These are phyloP conservation scores for Davidsoniella neocaledoniae DNA, from an alignment of 2,329 filamentous ascomycete genomes.

Conservation along the genomic window DNA sequence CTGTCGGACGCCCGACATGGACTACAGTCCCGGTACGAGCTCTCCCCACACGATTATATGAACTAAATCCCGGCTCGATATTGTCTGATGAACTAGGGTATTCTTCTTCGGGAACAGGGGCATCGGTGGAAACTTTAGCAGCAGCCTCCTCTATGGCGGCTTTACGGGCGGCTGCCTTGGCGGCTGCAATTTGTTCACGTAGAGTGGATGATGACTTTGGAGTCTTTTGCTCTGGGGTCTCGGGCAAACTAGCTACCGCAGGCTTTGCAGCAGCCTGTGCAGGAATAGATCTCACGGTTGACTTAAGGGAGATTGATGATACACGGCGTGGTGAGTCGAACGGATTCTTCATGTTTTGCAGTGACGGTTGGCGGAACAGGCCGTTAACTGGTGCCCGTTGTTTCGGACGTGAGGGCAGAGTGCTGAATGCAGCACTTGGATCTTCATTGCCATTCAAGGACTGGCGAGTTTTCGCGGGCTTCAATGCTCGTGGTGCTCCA, in stretches of 20 bases:
- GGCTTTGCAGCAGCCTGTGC: neutral
- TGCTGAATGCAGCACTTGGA: constrained; percentile 27
- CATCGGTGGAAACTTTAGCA: neutral
- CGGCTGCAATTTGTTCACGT: constrained; percentile 82
- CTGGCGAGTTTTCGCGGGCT: constrained; percentile 21
- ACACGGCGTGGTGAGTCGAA: constrained; percentile 15
- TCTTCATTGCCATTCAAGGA: constrained; percentile 12
- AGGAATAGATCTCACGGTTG: constrained; percentile 5
- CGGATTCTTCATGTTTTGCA: constrained; percentile 22
- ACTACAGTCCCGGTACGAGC: constrained; percentile 11
- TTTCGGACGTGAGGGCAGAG: constrained; percentile 29
- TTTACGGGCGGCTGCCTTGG: constrained; percentile 63
- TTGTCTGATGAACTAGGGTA: neutral
- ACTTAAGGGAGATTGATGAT: constrained; percentile 9
- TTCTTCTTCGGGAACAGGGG: neutral
- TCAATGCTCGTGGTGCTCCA: constrained; percentile 25
- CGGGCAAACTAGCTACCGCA: constrained; percentile 1
- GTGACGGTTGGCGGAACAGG: constrained; percentile 38
- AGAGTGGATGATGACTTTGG: constrained; percentile 63
- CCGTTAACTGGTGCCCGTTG: constrained; percentile 35
- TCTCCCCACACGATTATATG: constrained; percentile 20
- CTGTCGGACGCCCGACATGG: constrained; percentile 1
- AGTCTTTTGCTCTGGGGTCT: constrained; percentile 13
- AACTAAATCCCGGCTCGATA: constrained; percentile 21
- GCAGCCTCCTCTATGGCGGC: constrained; percentile 21